These are phyloP conservation scores for Alternaria panax DNA, from an alignment of 2,329 filamentous ascomycete species.

Conservation along the genomic window DNA sequence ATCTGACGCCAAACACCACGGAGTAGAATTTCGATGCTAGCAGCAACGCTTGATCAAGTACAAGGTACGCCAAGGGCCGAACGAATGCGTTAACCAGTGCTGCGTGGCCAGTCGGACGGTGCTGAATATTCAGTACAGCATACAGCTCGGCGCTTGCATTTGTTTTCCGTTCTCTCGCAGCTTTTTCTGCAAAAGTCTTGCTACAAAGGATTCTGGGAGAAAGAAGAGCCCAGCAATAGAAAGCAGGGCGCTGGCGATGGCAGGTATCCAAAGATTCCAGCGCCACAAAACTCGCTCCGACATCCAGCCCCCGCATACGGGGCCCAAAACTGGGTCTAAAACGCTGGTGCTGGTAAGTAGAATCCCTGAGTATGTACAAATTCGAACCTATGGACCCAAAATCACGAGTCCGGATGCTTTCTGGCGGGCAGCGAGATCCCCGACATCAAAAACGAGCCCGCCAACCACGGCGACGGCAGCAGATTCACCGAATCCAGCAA, in stretches of 20 bases:
- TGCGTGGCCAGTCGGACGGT: not conserved
- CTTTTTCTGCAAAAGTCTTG: not conserved
- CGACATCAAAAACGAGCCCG: slow-evolving; percentile 58
- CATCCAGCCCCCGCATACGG: slow-evolving; percentile 25
- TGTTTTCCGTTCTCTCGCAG: not conserved
- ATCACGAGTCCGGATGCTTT: slow-evolving; percentile 21
- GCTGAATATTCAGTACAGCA: slow-evolving; percentile 17
- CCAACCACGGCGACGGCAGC: slow-evolving; percentile 32
- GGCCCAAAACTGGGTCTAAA: slow-evolving; percentile 20
- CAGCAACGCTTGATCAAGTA: slow-evolving; percentile 16
- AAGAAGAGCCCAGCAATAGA: slow-evolving; percentile 4
- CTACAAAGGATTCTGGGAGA: slow-evolving; percentile 16
- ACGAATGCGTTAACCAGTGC: slow-evolving; percentile 13
- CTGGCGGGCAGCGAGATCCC: slow-evolving; percentile 12
- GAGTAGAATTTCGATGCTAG: slow-evolving; percentile 17
- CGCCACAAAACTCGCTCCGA: slow-evolving; percentile 18
- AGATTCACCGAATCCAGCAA: not conserved
- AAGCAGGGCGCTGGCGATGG: slow-evolving; percentile 17
- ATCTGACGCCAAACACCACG: slow-evolving; percentile 20
- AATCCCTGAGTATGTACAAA: not conserved
- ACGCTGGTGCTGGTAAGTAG: not conserved
- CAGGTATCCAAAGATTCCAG: slow-evolving; percentile 22
- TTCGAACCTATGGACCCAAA: slow-evolving; percentile 11
- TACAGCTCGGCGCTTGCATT: slow-evolving; percentile 7
- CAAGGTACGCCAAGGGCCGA: slow-evolving; percentile 11